A percentile compares a stretch with the other conserved stretches of the same genome.
Evolutionary conservation across 768 basidiomycete species (phyloP).

Genomic region (Xerocomellus dryophilus): DNA sequence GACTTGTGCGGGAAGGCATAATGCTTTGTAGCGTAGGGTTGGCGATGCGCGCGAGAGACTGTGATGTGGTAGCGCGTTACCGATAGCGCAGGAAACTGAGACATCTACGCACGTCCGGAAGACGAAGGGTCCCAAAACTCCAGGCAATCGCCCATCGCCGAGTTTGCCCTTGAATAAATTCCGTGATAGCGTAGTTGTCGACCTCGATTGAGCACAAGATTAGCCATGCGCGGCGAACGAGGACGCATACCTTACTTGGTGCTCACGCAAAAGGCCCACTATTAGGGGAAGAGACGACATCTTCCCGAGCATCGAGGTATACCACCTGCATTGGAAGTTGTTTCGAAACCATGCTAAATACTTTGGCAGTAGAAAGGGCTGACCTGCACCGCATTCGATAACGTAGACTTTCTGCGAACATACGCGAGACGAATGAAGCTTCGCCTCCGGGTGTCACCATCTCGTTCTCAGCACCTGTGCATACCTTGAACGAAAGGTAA

Average conservation of each 20-base stretch:
- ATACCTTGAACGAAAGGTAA: slow-evolving; percentile 48
- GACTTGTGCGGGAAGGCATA: slow-evolving; percentile 58
- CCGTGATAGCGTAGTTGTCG: slow-evolving; percentile 80
- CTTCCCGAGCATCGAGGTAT: slow-evolving; percentile 90
- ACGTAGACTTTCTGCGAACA: slow-evolving; percentile 70
- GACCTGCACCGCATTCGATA: slow-evolving; percentile 58
- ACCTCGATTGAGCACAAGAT: slow-evolving; percentile 46
- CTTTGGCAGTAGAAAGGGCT: not conserved
- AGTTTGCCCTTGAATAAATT: slow-evolving; percentile 84
- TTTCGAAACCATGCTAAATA: not conserved
- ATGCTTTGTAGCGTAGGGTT: slow-evolving; percentile 46
- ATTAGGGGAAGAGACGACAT: slow-evolving; percentile 67
- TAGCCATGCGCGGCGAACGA: not conserved
- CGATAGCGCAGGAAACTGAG: slow-evolving; percentile 5
- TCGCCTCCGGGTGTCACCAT: slow-evolving; percentile 92
- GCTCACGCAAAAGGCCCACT: slow-evolving; percentile 48
- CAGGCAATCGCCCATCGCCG: slow-evolving; percentile 91
- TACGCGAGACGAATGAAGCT: slow-evolving; percentile 65
- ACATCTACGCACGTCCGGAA: slow-evolving; percentile 69
- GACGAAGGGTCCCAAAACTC: slow-evolving; percentile 62
- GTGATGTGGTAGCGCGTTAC: slow-evolving; percentile 31
- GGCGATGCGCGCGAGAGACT: slow-evolving; percentile 38
- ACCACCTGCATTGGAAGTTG: slow-evolving; percentile 55
- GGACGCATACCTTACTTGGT: slow-evolving; percentile 36
- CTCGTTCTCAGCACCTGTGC: slow-evolving; percentile 83